phyloP scores from a whole-genome alignment of 805 yeast genomes.

The Suhomyces vadensis region DNA sequence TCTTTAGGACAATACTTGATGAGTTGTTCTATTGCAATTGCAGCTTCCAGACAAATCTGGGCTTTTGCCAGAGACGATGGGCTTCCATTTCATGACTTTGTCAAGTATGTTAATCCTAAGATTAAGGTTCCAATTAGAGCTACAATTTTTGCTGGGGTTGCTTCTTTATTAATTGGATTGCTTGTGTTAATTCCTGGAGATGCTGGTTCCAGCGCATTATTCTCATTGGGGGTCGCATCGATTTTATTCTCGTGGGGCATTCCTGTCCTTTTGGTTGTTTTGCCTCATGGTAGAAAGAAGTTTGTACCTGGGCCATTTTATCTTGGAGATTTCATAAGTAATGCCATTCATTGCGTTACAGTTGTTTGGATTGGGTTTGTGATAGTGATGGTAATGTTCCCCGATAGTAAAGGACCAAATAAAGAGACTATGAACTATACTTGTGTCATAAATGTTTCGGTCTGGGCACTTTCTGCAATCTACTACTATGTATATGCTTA shows the following conservation, averaged over 20 bases:
- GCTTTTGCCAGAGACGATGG: constrained; percentile 80
- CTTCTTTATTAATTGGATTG: constrained; percentile 55
- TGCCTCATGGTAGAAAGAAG: constrained; percentile 49
- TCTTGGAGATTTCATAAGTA: constrained; percentile 52
- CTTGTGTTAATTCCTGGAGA: constrained; percentile 57
- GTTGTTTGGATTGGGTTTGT: constrained; percentile 52
- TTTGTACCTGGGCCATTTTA: constrained; percentile 69
- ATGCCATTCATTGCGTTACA: constrained; percentile 47
- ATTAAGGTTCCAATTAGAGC: constrained; percentile 69
- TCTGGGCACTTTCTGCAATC: constrained; percentile 53
- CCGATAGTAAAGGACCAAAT: constrained; percentile 44
- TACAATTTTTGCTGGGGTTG: constrained; percentile 51
- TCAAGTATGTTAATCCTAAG: constrained; percentile 57
- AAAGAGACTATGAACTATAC: constrained; percentile 67
- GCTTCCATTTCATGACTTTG: constrained; percentile 54
- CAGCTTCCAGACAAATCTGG: constrained; percentile 70
- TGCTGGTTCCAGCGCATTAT: constrained; percentile 64
- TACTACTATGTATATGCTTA: constrained; percentile 56
- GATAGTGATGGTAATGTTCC: constrained; percentile 63
- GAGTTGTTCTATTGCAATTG: constrained; percentile 64
- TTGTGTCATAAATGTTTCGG: constrained; percentile 60
- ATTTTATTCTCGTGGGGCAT: constrained; percentile 63
- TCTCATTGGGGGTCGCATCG: constrained; percentile 63
- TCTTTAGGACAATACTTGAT: constrained; percentile 63
- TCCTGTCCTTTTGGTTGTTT: constrained; percentile 53